A percentile compares a stretch with the other conserved stretches of the same genome.
phyloP scores from a whole-genome alignment of 2,329 filamentous ascomycete genomes.

The Stemphylium vesicarium region DNA sequence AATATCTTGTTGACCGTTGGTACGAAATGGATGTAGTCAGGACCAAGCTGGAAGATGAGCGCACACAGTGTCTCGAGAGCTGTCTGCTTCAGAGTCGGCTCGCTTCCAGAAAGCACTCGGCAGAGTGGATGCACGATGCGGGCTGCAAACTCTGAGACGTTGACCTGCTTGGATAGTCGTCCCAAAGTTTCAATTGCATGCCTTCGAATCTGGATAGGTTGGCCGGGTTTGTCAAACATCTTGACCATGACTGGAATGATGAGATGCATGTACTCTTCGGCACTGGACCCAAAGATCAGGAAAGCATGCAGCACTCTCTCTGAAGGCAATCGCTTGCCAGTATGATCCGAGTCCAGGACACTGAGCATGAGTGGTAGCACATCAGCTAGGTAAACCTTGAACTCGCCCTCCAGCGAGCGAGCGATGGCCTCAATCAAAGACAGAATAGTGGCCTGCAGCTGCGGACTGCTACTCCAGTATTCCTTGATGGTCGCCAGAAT shows the following conservation, averaged over 20 bases:
- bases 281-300: slow-evolving; percentile 91
- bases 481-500: slow-evolving; percentile 88
- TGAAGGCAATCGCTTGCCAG: slow-evolving; percentile 77
- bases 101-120: slow-evolving; percentile 76
- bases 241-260: slow-evolving; percentile 95
- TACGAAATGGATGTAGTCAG: slow-evolving; percentile 94
- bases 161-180: slow-evolving; percentile 93
- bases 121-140: slow-evolving; percentile 95
- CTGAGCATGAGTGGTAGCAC: slow-evolving; percentile 93
- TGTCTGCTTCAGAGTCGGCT: slow-evolving; percentile 75
- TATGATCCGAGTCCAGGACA: slow-evolving; percentile 84
- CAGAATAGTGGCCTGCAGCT: slow-evolving; percentile 88
- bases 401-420: slow-evolving; percentile 92
- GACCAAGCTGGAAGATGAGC: slow-evolving; percentile 92
- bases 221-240: slow-evolving; percentile 87
- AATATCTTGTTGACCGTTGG: slow-evolving; percentile 89
- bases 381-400: slow-evolving; percentile 92
- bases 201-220: slow-evolving; percentile 80
- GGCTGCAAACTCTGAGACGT: slow-evolving; percentile 94
- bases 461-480: slow-evolving; percentile 83
- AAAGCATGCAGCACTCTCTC: slow-evolving; percentile 94
- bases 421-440: slow-evolving; percentile 93
- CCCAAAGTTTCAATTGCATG: slow-evolving; percentile 93
- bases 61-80: slow-evolving; percentile 94
- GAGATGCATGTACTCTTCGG: slow-evolving; percentile 98